phyloP scores from a whole-genome alignment of 2,329 filamentous ascomycete genomes.

The Ophiostoma ulmi region DNA sequence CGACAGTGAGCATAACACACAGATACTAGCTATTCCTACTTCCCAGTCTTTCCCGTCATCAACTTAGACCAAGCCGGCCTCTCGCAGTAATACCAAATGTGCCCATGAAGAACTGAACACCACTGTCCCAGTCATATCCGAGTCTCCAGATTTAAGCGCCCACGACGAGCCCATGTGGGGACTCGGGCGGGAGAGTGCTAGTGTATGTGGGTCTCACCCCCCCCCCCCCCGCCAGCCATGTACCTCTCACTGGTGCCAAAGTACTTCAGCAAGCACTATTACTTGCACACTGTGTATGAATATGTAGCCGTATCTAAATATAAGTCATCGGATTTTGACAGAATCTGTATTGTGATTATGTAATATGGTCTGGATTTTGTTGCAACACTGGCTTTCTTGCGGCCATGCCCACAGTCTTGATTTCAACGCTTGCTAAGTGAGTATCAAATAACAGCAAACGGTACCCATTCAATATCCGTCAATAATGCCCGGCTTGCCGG shows the following conservation, averaged over 20 bases:
- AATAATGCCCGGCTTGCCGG: constrained; percentile 6
- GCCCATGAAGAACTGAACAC: no score
- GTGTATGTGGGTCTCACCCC: not conserved
- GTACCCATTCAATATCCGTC: not conserved
- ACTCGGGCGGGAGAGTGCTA: not conserved
- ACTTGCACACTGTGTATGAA: not conserved
- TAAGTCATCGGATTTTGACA: no score
- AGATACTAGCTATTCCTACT: no score
- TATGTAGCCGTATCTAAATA: not conserved
- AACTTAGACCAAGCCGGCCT: no score
- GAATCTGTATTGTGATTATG: not conserved
- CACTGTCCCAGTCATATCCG: no score
- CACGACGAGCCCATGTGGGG: not conserved
- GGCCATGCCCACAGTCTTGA: not conserved
- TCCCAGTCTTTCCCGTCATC: no score
- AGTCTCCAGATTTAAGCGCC: constrained; percentile 2
- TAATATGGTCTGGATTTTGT: not conserved
- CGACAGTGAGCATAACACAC: no score
- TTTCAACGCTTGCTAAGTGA: not conserved
- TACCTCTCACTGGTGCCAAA: not conserved
- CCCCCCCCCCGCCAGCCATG: not conserved
- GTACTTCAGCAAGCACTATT: not conserved
- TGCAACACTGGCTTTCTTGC: not conserved
- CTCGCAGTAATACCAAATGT: not conserved
- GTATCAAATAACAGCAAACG: not conserved